A percentile compares a stretch with the other conserved stretches of the same genome.
Conservation (phyloP, 768 basidiomycete genomes). For the Kockovaella imperatae region DNA sequence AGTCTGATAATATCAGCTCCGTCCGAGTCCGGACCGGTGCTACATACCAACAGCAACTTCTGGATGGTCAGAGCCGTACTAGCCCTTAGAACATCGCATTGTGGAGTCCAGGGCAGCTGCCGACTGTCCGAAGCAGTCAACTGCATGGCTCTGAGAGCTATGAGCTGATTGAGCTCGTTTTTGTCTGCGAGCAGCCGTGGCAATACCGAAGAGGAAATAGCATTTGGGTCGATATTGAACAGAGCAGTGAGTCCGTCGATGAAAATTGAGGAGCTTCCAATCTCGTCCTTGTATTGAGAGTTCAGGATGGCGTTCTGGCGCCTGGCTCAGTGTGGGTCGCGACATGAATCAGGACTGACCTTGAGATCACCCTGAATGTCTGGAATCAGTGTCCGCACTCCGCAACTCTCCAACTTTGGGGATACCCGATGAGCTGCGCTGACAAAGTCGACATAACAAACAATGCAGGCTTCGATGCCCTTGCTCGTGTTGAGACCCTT, state of each 20-base stretch:
- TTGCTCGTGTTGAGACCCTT: conserved; percentile 56
- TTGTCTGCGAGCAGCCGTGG: conserved; percentile 61
- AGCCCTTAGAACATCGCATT: conserved; percentile 2
- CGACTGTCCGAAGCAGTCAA: conserved; percentile 59
- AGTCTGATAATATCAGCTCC: background rate
- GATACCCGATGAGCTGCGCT: conserved; percentile 57
- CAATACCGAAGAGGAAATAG: conserved; percentile 59
- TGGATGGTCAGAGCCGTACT: conserved; percentile 9
- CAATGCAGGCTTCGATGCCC: conserved; percentile 59
- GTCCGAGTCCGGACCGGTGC: no score
- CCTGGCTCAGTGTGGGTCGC: conserved; percentile 11
- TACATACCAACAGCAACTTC: conserved; percentile 24
- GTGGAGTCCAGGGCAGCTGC: conserved; percentile 20
- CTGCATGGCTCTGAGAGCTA: conserved; percentile 67
- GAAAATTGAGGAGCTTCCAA: conserved; percentile 67
- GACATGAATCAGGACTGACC: conserved; percentile 47
- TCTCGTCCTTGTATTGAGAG: conserved; percentile 59
- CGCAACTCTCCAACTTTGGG: conserved; percentile 52
- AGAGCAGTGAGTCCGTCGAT: conserved; percentile 66
- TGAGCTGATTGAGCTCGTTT: conserved; percentile 71
- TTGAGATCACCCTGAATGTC: conserved; percentile 76
- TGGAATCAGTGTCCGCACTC: conserved; percentile 58
- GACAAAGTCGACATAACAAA: conserved; percentile 70
- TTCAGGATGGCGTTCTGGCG: conserved; percentile 46
- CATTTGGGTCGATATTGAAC: conserved; percentile 61